A percentile compares a stretch with the other conserved stretches of the same genome.
Conservation (phyloP, 768 basidiomycete genomes). For the Pleurotus sapidus region DNA sequence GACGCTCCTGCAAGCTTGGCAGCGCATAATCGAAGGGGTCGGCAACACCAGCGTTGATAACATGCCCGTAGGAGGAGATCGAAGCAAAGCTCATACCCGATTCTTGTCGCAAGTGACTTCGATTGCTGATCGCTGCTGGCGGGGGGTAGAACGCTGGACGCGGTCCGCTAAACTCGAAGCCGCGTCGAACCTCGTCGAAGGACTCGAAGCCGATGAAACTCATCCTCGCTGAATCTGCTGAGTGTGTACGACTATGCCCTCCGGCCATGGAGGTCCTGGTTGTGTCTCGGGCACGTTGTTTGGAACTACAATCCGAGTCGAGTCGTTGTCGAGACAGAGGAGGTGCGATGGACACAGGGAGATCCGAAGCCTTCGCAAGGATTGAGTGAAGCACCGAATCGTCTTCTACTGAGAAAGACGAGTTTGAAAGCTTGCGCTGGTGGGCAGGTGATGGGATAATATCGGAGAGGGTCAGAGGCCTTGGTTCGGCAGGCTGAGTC, state of each 20-base stretch:
- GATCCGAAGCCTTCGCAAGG: constrained; percentile 35
- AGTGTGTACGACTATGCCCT: constrained; percentile 26
- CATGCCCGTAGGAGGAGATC: constrained; percentile 73
- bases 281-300: constrained; percentile 22
- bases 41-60: constrained; percentile 54
- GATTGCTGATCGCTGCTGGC: constrained; percentile 28
- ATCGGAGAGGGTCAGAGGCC: constrained; percentile 61
- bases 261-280: constrained; percentile 16
- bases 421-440: constrained; percentile 44
- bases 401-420: constrained; percentile 43
- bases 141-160: constrained; percentile 69
- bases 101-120: constrained; percentile 45
- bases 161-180: constrained; percentile 67
- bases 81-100: constrained; percentile 75
- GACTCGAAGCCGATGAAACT: constrained; percentile 75
- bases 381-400: constrained; percentile 56
- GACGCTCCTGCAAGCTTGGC: constrained; percentile 50
- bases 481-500: constrained; percentile 15
- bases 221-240: constrained; percentile 46
- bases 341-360: constrained; percentile 28
- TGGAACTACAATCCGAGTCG: constrained; percentile 44
- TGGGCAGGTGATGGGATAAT: constrained; percentile 69
- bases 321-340: constrained; percentile 30
- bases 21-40: constrained; percentile 78
- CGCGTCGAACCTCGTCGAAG: constrained; percentile 76